A percentile compares a stretch with the other conserved stretches of the same genome.
These are phyloP conservation scores for Chernovozyma sophiae-reginae DNA, from an alignment of 1,139 yeast species.

Conservation along the genomic window DNA sequence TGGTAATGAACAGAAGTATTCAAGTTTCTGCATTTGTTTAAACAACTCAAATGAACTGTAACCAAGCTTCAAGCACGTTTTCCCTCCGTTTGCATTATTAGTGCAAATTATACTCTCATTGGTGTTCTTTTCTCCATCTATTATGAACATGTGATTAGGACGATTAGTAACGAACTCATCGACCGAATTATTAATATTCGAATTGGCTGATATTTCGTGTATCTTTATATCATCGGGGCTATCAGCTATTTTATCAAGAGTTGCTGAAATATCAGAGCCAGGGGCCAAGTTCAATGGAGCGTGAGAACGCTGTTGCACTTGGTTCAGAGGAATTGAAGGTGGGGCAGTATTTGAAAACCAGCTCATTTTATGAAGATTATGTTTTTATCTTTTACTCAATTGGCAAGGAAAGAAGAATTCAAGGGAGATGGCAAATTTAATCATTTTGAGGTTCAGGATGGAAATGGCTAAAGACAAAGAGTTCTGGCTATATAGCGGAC, in stretches of 20 bases:
- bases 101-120: slow-evolving; percentile 44
- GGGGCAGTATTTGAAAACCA: slow-evolving; percentile 20
- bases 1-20: slow-evolving; percentile 45
- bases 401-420: background rate
- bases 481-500: no score
- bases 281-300: slow-evolving; percentile 20
- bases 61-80: slow-evolving; percentile 41
- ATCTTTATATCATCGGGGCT: slow-evolving; percentile 13
- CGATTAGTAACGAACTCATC: slow-evolving; percentile 18
- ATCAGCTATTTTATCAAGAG: slow-evolving; percentile 31
- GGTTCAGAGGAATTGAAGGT: slow-evolving; percentile 12
- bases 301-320: slow-evolving; percentile 37
- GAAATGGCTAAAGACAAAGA: no score
- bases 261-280: slow-evolving; percentile 33
- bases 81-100: slow-evolving; percentile 35
- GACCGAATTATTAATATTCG: slow-evolving; percentile 13
- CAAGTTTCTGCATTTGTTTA: slow-evolving; percentile 43
- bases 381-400: background rate
- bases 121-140: slow-evolving; percentile 42
- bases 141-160: slow-evolving; percentile 35
- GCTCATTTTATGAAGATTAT: slow-evolving; percentile 19
- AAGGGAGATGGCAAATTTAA: background rate
- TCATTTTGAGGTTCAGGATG: no score
- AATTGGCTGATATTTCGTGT: slow-evolving; percentile 7
- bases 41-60: slow-evolving; percentile 38